Base-by-base conservation (phyloP, 2,329 filamentous ascomycete species). In the Hyphodiscus sp. region DNA sequence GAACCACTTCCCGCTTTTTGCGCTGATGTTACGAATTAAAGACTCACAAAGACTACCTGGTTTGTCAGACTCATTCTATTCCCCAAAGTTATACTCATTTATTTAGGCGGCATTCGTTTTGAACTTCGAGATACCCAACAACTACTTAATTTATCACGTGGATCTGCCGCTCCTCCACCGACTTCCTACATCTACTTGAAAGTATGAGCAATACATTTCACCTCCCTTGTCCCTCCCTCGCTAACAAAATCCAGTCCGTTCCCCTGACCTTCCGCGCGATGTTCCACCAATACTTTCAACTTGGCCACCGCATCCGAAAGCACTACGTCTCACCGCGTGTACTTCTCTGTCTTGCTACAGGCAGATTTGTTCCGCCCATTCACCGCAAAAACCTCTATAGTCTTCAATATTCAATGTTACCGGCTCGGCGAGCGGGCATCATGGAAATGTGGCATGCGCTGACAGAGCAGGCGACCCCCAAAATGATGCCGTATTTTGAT, bases 1-100 rank as follows among this genome's bases (percentile, higher is more conserved):
- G 53, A 99, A 99, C 68, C 95, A 99, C 71, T 99, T 99, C 64
- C 95, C 94, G 7, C 79, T 99, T 16, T 99, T 99, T 72, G 94
- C 94, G 26, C 75, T 97, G 53, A 99, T 99, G 95, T 76, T 99
- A 56, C 82, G 92, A 63, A 78, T 96, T 63, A 99, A 99, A 71
- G 95, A 99, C 71, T 90, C 91, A 9, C 79, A 85, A 69, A 83
- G 94, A 68, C 76, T 99, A 62, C 94, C 94, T 56, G 92, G 89
- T 85, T 70, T 63, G 74, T 69, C 51, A 30, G 20, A 1, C 44
- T 5, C 10, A 16, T 13, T 10, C 29, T 38, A 7, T 20, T 45
- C 8, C 20, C 20, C 19, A 56, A 61, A 46, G n/a, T 18, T 8
- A 26, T 47, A 26, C 55, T 65, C 53, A 65, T 45, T 38, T 45